Evolutionary conservation across 169 alveolate genomes (phyloP), one percentile per base, ranked within the genome.

Genomic region (Cardiosporidium cionae): DNA sequence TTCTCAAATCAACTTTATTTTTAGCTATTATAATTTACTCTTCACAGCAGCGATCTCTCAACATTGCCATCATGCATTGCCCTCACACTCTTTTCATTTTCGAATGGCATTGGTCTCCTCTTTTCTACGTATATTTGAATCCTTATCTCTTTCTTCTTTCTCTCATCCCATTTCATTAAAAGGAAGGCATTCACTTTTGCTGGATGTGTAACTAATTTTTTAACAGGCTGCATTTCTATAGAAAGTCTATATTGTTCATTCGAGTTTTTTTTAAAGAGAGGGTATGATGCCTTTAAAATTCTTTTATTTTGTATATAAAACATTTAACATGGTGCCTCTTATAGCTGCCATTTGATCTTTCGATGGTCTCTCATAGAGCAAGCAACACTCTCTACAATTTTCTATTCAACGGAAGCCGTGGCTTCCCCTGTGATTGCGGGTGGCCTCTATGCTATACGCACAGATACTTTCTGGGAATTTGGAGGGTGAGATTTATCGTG

Each of bases 401-500:
- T 74, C 23, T 68, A 54, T 3, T 65, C 52, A 27, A 65, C 82
- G 3, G 80, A 78, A 5, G 75, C 82, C 33, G 74, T 78, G 31
- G 53, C 80, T 25, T 82, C 87, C 22, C 87, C 87, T 27, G 32
- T 78, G 65, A 76, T 72, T 72, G 87, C 86, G 7, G 87, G 87
- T 22, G 87, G 87, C 32, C 83, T 82, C n/a, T 70, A 73, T 64
- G 87, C 87, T 1, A 32, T 82, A 25, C 53, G 72, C 52, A 65
- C 79, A 62, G 82, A 78, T 35, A 68, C 36, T 32, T 82, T 82
- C 37, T 72, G 70, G 68, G 70, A 65, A 34, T 36, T 82, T 0
- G 87, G 87, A 27, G 87, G 87, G 52, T 82, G 70, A 52, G 87
- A n/a, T n/a, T n/a, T n/a, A n/a, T n/a, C n/a, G n/a, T n/a, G n/a